Conservation (phyloP, 805 yeast genomes). For the Saturnispora silvae region DNA sequence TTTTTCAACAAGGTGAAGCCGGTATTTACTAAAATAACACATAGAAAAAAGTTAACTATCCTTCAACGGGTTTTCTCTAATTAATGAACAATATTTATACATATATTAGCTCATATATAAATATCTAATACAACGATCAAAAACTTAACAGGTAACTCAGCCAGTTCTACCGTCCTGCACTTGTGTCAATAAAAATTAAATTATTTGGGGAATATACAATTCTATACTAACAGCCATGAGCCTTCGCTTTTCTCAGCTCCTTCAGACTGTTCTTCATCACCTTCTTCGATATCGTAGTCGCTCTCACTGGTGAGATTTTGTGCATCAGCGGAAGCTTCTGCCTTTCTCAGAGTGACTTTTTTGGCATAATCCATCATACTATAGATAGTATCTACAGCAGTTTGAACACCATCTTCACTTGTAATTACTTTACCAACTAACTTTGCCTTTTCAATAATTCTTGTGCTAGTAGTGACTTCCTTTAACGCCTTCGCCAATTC, state of each 20-base stretch:
- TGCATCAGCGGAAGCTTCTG: too few species aligned
- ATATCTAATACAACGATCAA: background rate
- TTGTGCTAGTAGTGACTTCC: constrained; percentile 54
- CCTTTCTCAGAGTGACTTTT: constrained; percentile 40
- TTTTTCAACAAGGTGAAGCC: constrained; percentile 10
- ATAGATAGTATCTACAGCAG: constrained; percentile 72
- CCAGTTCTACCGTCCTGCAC: too few species aligned
- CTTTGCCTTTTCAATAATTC: constrained; percentile 59
- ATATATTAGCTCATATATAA: too few species aligned
- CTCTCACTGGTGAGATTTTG: too few species aligned
- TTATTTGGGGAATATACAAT: background rate
- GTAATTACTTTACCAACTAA: constrained; percentile 51
- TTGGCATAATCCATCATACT: constrained; percentile 68
- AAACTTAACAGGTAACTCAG: too few species aligned
- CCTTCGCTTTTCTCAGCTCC: constrained; percentile 19
- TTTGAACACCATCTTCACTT: constrained; percentile 69
- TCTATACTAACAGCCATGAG: constrained; percentile 21
- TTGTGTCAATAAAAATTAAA: too few species aligned
- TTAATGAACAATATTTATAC: background rate
- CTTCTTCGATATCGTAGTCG: constrained; percentile 11
- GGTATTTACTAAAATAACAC: constrained; percentile 7
- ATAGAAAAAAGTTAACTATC: background rate
- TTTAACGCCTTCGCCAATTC: constrained; percentile 58
- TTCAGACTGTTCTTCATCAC: constrained; percentile 11
- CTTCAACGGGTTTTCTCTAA: constrained; percentile 8